A percentile compares a stretch with the other conserved stretches of the same genome.
Conservation (phyloP, 2,329 filamentous ascomycete species). For the Colletotrichum shisoi region DNA sequence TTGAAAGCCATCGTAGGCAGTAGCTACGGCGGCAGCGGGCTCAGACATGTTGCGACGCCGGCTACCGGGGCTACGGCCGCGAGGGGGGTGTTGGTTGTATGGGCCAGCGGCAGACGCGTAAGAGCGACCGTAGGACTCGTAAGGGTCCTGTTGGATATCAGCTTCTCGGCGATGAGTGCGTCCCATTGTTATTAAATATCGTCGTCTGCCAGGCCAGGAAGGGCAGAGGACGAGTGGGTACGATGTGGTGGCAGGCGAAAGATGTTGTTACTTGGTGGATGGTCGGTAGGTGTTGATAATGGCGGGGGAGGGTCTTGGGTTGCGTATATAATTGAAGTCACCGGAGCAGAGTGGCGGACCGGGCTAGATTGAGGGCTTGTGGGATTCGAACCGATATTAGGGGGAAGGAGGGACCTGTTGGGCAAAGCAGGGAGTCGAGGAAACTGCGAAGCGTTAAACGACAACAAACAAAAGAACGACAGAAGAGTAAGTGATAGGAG, state of each 20-base stretch:
- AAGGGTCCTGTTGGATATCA: conserved; percentile 23
- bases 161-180: conserved; percentile 21
- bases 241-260: background rate
- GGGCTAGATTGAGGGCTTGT: background rate
- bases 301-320: background rate
- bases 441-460: background rate
- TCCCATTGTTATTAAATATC: conserved; percentile 23
- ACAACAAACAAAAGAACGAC: background rate
- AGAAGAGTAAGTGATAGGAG: background rate
- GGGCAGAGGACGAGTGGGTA: background rate
- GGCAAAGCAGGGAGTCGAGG: background rate
- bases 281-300: background rate
- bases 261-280: background rate
- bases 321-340: conserved; percentile 9
- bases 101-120: conserved; percentile 12
- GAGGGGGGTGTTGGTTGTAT: conserved; percentile 15
- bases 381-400: background rate
- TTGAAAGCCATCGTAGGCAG: conserved; percentile 9
- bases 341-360: background rate
- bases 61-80: conserved; percentile 30
- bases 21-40: conserved; percentile 15
- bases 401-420: background rate
- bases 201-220: background rate
- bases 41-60: conserved; percentile 32
- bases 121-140: conserved; percentile 7